Conservation (phyloP, 2,329 filamentous ascomycete species). For the Metarhizium humberi region DNA sequence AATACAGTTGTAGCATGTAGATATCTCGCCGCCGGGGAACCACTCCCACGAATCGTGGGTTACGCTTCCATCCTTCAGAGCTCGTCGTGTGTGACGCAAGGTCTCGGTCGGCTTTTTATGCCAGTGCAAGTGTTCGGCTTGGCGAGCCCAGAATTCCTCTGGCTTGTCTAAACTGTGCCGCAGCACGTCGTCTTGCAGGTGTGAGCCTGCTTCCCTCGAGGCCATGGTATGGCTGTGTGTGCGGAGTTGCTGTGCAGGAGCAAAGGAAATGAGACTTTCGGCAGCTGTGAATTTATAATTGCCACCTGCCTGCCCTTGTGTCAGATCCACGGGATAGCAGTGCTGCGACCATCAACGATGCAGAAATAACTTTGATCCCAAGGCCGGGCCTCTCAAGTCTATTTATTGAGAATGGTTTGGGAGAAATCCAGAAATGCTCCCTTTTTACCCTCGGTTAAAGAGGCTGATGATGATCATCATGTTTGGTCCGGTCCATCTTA, state of each 20-base stretch:
- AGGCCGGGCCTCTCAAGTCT: too few relatives aligned
- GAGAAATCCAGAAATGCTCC: too few relatives aligned
- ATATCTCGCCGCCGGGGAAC: slow-evolving; percentile 84
- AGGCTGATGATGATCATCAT: too few relatives aligned
- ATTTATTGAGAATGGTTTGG: too few relatives aligned
- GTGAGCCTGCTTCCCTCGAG: slow-evolving; percentile 8
- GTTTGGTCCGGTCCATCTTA: too few relatives aligned
- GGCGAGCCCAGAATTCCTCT: slow-evolving; percentile 63
- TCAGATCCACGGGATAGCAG: too few relatives aligned
- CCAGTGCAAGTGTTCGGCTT: slow-evolving; percentile 72
- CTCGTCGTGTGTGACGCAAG: slow-evolving; percentile 53
- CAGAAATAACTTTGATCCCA: too few relatives aligned
- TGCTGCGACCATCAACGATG: too few relatives aligned
- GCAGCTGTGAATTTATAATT: neutral
- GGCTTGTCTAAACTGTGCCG: slow-evolving; percentile 56
- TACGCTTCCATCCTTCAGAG: slow-evolving; percentile 49
- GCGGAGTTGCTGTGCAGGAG: neutral
- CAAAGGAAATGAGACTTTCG: neutral
- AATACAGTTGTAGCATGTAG: slow-evolving; percentile 84
- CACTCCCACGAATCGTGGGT: slow-evolving; percentile 74
- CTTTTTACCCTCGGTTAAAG: neutral
- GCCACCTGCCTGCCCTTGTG: too few relatives aligned
- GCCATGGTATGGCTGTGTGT: slow-evolving; percentile 1
- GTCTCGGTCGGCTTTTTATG: slow-evolving; percentile 61
- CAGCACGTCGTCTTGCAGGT: slow-evolving; percentile 41